Conservation (phyloP, 1,284 basidiomycete genomes). For the Cryptococcus sp. region DNA sequence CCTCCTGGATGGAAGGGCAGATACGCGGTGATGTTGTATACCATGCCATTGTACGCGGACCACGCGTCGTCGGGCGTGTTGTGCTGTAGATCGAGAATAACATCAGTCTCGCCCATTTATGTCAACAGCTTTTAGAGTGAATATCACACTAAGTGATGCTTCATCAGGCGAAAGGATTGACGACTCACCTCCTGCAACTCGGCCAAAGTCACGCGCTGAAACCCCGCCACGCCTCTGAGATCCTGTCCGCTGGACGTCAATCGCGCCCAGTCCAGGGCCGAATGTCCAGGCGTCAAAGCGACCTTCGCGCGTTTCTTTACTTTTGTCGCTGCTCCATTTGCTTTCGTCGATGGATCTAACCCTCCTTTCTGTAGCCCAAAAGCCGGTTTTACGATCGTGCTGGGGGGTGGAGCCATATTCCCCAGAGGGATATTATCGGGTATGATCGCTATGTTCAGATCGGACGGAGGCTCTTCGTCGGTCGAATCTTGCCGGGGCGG, state of each 20-base stretch:
- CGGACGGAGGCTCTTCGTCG: constrained; percentile 51
- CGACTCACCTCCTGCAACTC: constrained; percentile 77
- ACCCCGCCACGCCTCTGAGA: constrained; percentile 65
- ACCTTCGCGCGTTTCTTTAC: constrained; percentile 74
- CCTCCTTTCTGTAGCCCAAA: constrained; percentile 47
- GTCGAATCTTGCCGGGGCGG: constrained; percentile 58
- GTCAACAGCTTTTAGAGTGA: background rate
- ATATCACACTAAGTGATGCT: no score
- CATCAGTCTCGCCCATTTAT: constrained; percentile 3
- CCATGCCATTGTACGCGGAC: constrained; percentile 88
- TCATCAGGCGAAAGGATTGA: no score
- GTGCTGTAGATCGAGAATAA: constrained; percentile 30
- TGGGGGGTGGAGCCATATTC: constrained; percentile 45
- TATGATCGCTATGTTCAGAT: constrained; percentile 48
- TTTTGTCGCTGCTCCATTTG: constrained; percentile 52
- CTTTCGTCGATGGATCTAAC: constrained; percentile 8
- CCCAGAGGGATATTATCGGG: constrained; percentile 43
- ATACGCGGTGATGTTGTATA: constrained; percentile 96
- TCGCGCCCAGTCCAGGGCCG: constrained; percentile 91
- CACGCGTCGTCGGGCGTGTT: constrained; percentile 77
- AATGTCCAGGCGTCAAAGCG: constrained; percentile 85
- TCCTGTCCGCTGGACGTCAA: constrained; percentile 76
- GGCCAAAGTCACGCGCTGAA: constrained; percentile 69
- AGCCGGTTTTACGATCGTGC: constrained; percentile 37
- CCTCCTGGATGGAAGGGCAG: constrained; percentile 92